These are phyloP conservation scores for Beauveria rudraprayagi DNA, from an alignment of 2,329 filamentous ascomycete species.

Conservation along the genomic window DNA sequence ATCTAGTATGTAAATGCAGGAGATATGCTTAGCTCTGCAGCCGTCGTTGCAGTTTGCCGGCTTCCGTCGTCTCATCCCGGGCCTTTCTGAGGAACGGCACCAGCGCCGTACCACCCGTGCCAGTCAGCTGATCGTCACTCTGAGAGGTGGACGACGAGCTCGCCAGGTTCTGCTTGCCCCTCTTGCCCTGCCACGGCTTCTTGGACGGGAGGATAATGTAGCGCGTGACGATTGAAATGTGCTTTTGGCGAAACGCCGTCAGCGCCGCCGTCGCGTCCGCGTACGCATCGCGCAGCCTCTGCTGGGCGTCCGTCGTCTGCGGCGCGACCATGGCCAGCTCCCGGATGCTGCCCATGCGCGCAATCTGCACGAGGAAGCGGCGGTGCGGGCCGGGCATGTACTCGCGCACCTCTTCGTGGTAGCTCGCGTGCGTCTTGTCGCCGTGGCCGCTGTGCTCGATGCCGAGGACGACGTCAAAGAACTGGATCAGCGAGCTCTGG, in stretches of 20 bases:
- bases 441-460: constrained; percentile 59
- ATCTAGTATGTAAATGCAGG: background rate
- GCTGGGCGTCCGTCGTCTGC: constrained; percentile 46
- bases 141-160: constrained; percentile 32
- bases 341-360: constrained; percentile 64
- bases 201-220: constrained; percentile 80
- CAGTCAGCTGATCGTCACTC: constrained; percentile 50
- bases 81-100: constrained; percentile 87
- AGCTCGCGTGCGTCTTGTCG: constrained; percentile 28
- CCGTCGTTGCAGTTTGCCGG: constrained; percentile 24
- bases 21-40: background rate
- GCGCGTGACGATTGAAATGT: constrained; percentile 81
- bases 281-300: constrained; percentile 42
- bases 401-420: constrained; percentile 62
- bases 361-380: constrained; percentile 66
- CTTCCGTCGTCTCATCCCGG: constrained; percentile 64
- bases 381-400: constrained; percentile 89
- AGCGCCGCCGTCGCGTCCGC: constrained; percentile 69
- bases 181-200: constrained; percentile 24
- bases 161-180: constrained; percentile 32
- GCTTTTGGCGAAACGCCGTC: constrained; percentile 69
- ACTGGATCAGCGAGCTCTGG: constrained; percentile 86
- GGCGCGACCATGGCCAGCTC: constrained; percentile 52
- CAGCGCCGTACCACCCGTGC: constrained; percentile 79
- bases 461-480: constrained; percentile 81